A percentile compares a stretch with the other conserved stretches of the same genome.
Conservation (phyloP, 345 rosid genomes). For the Excoecaria cochinchinensis region DNA sequence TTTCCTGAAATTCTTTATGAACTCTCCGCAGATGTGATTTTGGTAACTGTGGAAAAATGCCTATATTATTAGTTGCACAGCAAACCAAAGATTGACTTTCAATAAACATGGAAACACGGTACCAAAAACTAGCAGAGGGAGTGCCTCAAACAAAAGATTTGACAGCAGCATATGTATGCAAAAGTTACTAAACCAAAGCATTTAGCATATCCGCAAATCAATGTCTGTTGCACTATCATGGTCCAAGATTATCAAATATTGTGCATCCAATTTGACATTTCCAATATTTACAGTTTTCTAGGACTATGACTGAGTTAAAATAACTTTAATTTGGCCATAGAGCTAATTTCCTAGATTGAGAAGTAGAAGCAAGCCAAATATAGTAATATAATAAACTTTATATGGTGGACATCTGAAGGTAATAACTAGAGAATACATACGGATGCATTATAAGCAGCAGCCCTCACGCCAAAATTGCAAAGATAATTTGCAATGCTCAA, state of each 20-base stretch:
- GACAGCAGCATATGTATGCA: background rate
- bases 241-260: constrained; percentile 5
- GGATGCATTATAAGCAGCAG: constrained; percentile 89
- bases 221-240: background rate
- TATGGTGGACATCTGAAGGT: background rate
- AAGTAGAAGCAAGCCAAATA: background rate
- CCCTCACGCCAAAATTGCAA: constrained; percentile 61
- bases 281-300: background rate
- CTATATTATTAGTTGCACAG: constrained; percentile 7
- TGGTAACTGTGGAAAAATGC: constrained; percentile 53
- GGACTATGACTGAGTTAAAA: constrained; percentile 3
- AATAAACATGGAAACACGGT: constrained; percentile 7
- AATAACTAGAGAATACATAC: constrained; percentile 33
- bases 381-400: background rate
- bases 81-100: background rate
- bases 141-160: background rate
- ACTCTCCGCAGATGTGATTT: constrained; percentile 68
- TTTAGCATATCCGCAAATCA: background rate
- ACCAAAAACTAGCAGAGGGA: background rate
- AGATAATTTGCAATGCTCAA: constrained; percentile 63
- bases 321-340: background rate
- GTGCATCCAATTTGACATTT: background rate
- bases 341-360: background rate
- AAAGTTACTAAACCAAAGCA: background rate
- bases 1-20: constrained; percentile 76